Percentiles rank a stretch among this genome's conserved stretches.
phyloP scores from a whole-genome alignment of 1,139 yeast genomes.

The Zygosaccharomyces pseudobailii region DNA sequence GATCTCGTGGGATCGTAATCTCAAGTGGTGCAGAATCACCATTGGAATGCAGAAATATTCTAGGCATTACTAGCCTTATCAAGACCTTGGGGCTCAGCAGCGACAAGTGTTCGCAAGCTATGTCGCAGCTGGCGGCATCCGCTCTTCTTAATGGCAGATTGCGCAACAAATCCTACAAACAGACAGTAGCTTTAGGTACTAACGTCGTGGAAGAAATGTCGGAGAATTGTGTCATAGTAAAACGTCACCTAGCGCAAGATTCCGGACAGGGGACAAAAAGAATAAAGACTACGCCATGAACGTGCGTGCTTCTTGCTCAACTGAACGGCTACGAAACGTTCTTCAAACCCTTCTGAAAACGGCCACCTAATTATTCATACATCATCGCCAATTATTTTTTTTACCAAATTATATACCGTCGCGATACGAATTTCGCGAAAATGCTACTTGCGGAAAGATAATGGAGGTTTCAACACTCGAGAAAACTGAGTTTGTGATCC shows the following conservation, averaged over 20 bases:
- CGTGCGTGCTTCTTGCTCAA: background rate
- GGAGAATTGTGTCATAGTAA: conserved; percentile 15
- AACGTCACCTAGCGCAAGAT: conserved; percentile 11
- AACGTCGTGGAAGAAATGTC: conserved; percentile 7
- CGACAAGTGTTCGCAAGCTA: conserved; percentile 56
- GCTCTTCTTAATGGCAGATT: conserved; percentile 70
- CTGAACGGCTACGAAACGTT: background rate
- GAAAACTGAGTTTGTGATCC: conserved; percentile 1
- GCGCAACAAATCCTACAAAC: conserved; percentile 65
- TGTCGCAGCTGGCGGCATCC: conserved; percentile 54
- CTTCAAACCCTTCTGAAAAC: background rate
- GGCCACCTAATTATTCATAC: background rate
- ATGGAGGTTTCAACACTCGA: conserved; percentile 1
- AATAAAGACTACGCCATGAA: background rate
- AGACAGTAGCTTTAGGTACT: conserved; percentile 48
- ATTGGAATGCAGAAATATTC: conserved; percentile 55
- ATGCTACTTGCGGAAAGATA: conserved; percentile 3
- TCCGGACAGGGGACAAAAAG: conserved; percentile 34
- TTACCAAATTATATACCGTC: conserved; percentile 1
- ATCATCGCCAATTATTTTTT: conserved; percentile 3
- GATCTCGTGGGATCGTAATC: conserved; percentile 73
- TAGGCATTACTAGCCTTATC: conserved; percentile 65
- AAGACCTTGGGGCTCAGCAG: conserved; percentile 55
- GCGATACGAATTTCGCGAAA: conserved; percentile 2
- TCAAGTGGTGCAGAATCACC: conserved; percentile 70